phyloP scores from a whole-genome alignment of 2,329 filamentous ascomycete species.

The Epichloe brachyelytri region DNA sequence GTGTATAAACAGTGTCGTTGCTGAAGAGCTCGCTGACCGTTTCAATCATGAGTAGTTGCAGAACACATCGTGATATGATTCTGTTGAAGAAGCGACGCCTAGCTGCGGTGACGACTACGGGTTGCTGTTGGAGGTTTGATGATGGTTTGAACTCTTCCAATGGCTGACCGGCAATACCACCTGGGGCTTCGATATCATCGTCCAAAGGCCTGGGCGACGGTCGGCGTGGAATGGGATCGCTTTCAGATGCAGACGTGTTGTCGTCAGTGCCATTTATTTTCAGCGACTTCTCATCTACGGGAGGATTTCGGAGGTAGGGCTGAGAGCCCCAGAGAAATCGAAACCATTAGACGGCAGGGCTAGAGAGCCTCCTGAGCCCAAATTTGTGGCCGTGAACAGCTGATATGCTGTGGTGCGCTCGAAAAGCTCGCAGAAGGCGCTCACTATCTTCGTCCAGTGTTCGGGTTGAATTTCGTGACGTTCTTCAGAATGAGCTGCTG shows the following conservation, averaged over 20 bases:
- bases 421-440: conserved; percentile 91
- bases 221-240: conserved; percentile 19
- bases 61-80: conserved; percentile 95
- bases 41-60: conserved; percentile 98
- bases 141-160: conserved; percentile 83
- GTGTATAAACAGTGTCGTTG: conserved; percentile 85
- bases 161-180: conserved; percentile 22
- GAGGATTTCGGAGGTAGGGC: conserved; percentile 25
- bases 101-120: conserved; percentile 83
- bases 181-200: conserved; percentile 21
- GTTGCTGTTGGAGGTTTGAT: conserved; percentile 67
- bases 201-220: conserved; percentile 18
- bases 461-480: conserved; percentile 75
- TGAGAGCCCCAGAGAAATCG: conserved; percentile 34
- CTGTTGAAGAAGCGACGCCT: conserved; percentile 95
- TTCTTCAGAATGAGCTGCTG: conserved; percentile 96
- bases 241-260: conserved; percentile 18
- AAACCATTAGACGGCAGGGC: conserved; percentile 39
- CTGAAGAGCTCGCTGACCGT: conserved; percentile 98
- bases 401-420: conserved; percentile 89
- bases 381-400: conserved; percentile 71
- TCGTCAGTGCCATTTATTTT: conserved; percentile 45
- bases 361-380: conserved; percentile 38
- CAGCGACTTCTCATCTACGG: conserved; percentile 41
- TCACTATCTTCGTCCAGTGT: conserved; percentile 92